Base-by-base conservation (phyloP, 352 stramenopile species). In the Thraustochytrium striatum region DNA sequence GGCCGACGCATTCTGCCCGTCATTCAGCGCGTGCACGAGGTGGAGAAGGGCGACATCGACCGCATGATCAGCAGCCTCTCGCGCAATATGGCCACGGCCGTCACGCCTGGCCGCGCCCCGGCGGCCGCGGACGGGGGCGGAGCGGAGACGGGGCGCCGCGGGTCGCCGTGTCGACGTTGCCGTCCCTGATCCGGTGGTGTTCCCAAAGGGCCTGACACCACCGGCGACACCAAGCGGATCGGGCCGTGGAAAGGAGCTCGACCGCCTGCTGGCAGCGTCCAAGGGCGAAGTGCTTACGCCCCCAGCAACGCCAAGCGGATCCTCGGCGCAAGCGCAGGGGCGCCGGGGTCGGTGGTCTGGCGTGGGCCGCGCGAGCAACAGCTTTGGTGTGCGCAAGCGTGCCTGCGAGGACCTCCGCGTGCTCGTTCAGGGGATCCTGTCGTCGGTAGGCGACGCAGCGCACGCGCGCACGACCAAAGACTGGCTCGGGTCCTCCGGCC, bases 1-100 rank as follows among this genome's bases (percentile, higher is more conserved):
- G 50, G 11, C 7, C 8, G 13, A 1, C 69, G 55, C 11, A 30
- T 79, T 25, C 25, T 70, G 35, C 69, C 69, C 16, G 50, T 50
- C 7, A 79, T 79, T 25, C 36, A 32, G 50, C 9, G 25, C 32
- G 69, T 79, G 30, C 50, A 79, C 43, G 53, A 47, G 13, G 50
- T 35, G 7, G 69, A 79, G 32, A 30, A 38, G 1, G 35, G 47
- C 21, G 69, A 69, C 28, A 36, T 72, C 5, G 69, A 79, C 3
- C 7, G 9, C 7, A 79, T 79, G 50, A 79, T 79, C 28, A 30
- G 28, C n/a, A 72, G 50, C 3, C 57, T 79, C 13, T 69, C 69
- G 1, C 38, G 36, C 9, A 33, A 5, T 13, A 55, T 33, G 38
- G 3, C 8, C 35, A 70, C 5, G 35, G 41, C 33, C 59, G 16